These are phyloP conservation scores for Cutaneotrichosporon sp. DNA, from an alignment of 1,284 basidiomycete species.

Conservation along the genomic window DNA sequence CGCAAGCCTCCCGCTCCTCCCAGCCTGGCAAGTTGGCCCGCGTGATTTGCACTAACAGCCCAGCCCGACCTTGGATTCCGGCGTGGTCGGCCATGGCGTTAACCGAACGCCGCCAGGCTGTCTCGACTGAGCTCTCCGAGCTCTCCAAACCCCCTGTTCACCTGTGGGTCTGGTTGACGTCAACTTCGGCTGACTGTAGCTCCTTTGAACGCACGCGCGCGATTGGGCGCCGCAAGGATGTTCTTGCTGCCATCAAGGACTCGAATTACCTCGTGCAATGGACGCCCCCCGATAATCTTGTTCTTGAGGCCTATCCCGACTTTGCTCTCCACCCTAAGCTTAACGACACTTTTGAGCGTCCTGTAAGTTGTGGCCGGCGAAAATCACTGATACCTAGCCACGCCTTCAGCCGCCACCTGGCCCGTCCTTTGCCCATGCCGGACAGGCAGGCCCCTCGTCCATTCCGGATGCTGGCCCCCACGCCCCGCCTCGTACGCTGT, in stretches of 20 bases:
- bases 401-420: no score
- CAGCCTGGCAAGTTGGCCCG: not conserved
- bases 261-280: constrained; percentile 5
- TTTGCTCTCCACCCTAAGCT: not conserved
- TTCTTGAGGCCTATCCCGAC: not conserved
- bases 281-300: not conserved
- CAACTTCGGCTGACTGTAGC: not conserved
- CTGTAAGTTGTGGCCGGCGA: not conserved
- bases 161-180: not conserved
- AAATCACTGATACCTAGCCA: not conserved
- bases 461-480: not conserved
- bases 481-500: no score
- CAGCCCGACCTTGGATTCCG: not conserved
- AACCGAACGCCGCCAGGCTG: constrained; percentile 2
- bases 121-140: not conserved
- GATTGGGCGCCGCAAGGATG: not conserved
- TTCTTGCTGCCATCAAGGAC: not conserved
- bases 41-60: no score
- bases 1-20: not conserved
- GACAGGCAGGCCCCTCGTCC: not conserved
- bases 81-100: constrained; percentile 6
- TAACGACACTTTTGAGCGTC: not conserved
- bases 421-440: not conserved
- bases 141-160: not conserved
- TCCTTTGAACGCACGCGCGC: not conserved